Evolutionary conservation across 176 grass and related monocot species (phyloP).

Genomic region (Bromus sterilis): DNA sequence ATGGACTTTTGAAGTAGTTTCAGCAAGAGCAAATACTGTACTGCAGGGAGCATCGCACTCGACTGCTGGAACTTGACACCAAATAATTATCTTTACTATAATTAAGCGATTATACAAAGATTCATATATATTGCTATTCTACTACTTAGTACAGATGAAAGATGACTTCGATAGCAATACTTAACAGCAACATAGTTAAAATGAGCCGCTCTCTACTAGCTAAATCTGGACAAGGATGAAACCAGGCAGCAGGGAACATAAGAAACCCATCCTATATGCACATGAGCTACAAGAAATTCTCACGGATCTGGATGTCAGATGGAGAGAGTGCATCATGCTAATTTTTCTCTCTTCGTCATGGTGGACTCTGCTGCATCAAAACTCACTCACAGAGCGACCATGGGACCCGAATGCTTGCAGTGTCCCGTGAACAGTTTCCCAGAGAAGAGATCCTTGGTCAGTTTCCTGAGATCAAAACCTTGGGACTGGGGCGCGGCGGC

Average conservation of each 20-base stretch:
- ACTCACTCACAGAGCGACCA: slow-evolving; percentile 46
- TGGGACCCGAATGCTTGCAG: slow-evolving; percentile 34
- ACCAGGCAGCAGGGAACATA: neutral
- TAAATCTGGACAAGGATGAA: neutral
- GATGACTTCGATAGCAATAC: neutral
- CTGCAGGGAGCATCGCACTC: neutral
- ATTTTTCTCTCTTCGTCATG: neutral
- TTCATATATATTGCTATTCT: slow-evolving; percentile 9
- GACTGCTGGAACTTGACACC: neutral
- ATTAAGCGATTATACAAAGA: neutral
- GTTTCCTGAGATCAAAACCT: slow-evolving; percentile 52
- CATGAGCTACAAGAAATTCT: slow-evolving; percentile 34
- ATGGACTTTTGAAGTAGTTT: neutral
- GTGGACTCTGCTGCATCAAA: neutral
- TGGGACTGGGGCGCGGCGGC: neutral
- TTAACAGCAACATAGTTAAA: neutral
- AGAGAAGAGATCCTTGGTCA: slow-evolving; percentile 47
- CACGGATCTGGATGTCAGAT: neutral
- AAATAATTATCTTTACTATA: neutral
- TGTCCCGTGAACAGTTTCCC: slow-evolving; percentile 46
- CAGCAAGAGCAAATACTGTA: neutral
- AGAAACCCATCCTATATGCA: slow-evolving; percentile 10
- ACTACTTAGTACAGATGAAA: neutral
- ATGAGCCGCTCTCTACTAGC: neutral
- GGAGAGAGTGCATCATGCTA: neutral